These are phyloP conservation scores for Mimosa bimucronata DNA, from an alignment of 306 rosid species.

Conservation along the genomic window DNA sequence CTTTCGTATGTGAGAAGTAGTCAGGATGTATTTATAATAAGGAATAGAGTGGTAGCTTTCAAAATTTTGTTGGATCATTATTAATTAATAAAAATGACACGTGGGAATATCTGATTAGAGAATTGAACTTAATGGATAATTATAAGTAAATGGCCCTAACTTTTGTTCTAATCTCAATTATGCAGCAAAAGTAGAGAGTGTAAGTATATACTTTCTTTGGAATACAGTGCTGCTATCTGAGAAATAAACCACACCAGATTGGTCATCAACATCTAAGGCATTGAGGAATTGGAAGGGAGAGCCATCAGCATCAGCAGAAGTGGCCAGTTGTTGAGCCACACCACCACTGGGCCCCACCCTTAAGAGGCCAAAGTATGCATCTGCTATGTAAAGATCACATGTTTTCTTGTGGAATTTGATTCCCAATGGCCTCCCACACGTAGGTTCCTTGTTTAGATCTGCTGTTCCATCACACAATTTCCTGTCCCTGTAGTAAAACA, in stretches of 20 bases:
- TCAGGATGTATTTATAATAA: too few relatives aligned
- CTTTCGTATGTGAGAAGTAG: too few relatives aligned
- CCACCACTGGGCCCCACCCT: neutral
- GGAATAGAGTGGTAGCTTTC: too few relatives aligned
- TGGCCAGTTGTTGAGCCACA: neutral
- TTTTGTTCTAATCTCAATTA: neutral
- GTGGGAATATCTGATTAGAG: too few relatives aligned
- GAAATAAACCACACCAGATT: slow-evolving; percentile 52
- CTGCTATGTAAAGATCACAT: slow-evolving; percentile 1
- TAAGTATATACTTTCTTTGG: slow-evolving; percentile 37
- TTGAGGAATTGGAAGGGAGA: slow-evolving; percentile 49
- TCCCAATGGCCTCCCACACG: neutral
- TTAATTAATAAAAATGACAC: too few relatives aligned
- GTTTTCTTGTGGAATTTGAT: neutral
- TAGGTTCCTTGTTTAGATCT: neutral
- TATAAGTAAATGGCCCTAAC: too few relatives aligned
- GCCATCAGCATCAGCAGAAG: neutral
- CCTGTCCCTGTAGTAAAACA: neutral
- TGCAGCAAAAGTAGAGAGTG: neutral
- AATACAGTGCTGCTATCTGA: slow-evolving; percentile 51
- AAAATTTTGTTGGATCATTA: too few relatives aligned
- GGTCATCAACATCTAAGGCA: slow-evolving; percentile 50
- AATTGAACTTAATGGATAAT: too few relatives aligned
- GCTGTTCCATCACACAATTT: neutral
- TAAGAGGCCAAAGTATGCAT: neutral